Evolutionary conservation across 1,284 basidiomycete species (phyloP).

Genomic region (Psilocybe mexicana): DNA sequence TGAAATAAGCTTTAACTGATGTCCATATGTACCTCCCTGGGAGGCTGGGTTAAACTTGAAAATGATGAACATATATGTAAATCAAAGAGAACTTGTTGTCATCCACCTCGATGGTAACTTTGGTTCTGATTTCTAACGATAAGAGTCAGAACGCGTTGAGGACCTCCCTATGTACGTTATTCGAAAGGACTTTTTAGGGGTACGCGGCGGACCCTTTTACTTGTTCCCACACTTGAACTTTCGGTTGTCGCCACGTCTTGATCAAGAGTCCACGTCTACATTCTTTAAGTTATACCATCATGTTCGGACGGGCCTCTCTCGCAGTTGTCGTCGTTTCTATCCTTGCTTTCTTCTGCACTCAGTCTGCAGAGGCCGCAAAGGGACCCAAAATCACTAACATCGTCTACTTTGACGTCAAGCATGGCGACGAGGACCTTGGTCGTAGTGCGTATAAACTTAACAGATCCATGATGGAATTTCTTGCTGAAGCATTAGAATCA

Average conservation of each 20-base stretch:
- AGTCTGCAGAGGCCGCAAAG: constrained; percentile 71
- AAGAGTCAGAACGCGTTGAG: too few species aligned
- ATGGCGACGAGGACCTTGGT: constrained; percentile 82
- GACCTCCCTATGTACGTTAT: too few species aligned
- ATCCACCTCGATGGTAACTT: too few species aligned
- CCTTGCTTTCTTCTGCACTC: constrained; percentile 68
- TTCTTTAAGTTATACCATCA: constrained; percentile 36
- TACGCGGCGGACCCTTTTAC: too few species aligned
- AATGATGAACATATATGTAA: too few species aligned
- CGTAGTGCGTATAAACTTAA: constrained; percentile 56
- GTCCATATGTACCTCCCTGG: too few species aligned
- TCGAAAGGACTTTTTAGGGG: too few species aligned
- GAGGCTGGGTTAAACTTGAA: too few species aligned
- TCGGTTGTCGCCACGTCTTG: constrained; percentile 25
- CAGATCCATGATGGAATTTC: constrained; percentile 1
- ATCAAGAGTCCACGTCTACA: constrained; percentile 24
- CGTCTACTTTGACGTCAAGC: constrained; percentile 93
- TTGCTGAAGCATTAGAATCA: constrained; percentile 6
- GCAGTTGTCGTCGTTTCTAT: constrained; percentile 65
- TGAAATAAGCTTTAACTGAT: too few species aligned
- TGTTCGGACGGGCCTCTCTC: constrained; percentile 64
- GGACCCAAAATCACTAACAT: constrained; percentile 87
- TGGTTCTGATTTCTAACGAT: too few species aligned
- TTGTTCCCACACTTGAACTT: constrained; percentile 17
- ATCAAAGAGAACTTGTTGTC: too few species aligned